A percentile compares a stretch with the other conserved stretches of the same genome.
These are phyloP conservation scores for Endotrypanum monterogeii DNA, from an alignment of 208 protist species.

Conservation along the genomic window DNA sequence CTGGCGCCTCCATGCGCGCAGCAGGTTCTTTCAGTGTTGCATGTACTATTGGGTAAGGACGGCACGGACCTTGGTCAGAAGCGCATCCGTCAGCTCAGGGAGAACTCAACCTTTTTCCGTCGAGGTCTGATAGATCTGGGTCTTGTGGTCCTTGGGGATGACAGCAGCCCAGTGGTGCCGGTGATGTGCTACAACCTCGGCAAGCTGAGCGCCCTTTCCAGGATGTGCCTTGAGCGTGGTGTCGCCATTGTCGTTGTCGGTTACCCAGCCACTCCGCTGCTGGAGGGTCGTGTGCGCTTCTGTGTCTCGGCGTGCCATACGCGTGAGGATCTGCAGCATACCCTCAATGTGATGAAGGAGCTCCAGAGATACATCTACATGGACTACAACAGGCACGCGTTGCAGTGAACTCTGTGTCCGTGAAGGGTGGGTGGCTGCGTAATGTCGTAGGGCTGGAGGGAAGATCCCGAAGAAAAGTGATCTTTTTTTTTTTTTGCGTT, in stretches of 20 bases:
- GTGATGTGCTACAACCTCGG: slow-evolving; percentile 95
- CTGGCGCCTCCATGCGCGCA: slow-evolving; percentile 90
- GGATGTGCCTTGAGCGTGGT: slow-evolving; percentile 83
- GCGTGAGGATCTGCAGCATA: slow-evolving; percentile 91
- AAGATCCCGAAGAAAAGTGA: neutral
- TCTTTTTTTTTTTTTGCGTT: neutral
- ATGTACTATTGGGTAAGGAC: slow-evolving; percentile 90
- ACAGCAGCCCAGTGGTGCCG: slow-evolving; percentile 96
- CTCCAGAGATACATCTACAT: slow-evolving; percentile 74
- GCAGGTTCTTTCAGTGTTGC: slow-evolving; percentile 90
- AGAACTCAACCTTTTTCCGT: slow-evolving; percentile 89
- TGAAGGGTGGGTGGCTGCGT: too few species aligned
- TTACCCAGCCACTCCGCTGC: slow-evolving; percentile 96
- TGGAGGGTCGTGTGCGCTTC: slow-evolving; percentile 91
- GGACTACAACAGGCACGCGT: slow-evolving; percentile 50
- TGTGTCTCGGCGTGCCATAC: slow-evolving; percentile 95
- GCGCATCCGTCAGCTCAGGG: slow-evolving; percentile 76
- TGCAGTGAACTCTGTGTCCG: neutral
- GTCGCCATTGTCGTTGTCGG: slow-evolving; percentile 97
- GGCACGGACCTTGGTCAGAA: slow-evolving; percentile 86
- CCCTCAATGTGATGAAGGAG: slow-evolving; percentile 88
- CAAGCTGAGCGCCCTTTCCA: slow-evolving; percentile 90
- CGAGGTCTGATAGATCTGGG: slow-evolving; percentile 78
- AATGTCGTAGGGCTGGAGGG: neutral
- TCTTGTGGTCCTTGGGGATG: slow-evolving; percentile 82